Base-by-base conservation (phyloP, 305 asterid species). In the Stenogyne calaminthoides region DNA sequence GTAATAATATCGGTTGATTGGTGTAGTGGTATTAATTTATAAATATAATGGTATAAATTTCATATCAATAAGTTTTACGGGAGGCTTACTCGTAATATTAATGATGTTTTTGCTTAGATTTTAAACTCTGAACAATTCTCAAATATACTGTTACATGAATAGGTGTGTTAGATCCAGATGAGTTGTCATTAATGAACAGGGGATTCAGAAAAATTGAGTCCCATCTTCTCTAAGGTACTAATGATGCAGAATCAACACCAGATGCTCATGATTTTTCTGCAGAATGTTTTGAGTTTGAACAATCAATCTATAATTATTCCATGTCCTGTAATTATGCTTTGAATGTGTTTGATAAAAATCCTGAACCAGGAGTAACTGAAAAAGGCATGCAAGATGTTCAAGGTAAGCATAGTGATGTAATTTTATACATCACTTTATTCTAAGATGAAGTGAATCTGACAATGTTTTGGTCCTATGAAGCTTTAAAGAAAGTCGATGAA, bases 101-200 rank as follows among this genome's bases (percentile, higher is more conserved):
- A 7, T 10, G 9, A 2, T 4, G 40, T 25, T 39, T 9, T 64
- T 7, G 44, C 54, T 60, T 56, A 12, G 11, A 39, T 49, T 76
- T 46, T 12, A 18, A 2, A 4, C 20, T 5, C 1, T 16, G 10
- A 3, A 16, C 19, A 19, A 29, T 12, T 40, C 14, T 40, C 47
- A 9, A 32, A 20, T 58, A n/a, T 47, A 47, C 46, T 18, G 8
- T 54, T 11, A 16, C 5, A 61, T 77, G 6, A 16, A 66, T 75
- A 91, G 96, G 96, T 67, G 88, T 91, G 62, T 77, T 91, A 9
- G 91, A 91, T 69, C 78, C 77, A 12, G 88, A 86, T 68, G 97
- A 91, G 71, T 76, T 91, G 34, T 85, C 83, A 14, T 69, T 57
- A 72, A 67, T 85, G 25, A 89, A 86, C 82, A 79, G 76, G 65